Evolutionary conservation across 1,284 basidiomycete species (phyloP), one percentile per base, ranked within the genome.

Genomic region (Ganoderma lucidum): DNA sequence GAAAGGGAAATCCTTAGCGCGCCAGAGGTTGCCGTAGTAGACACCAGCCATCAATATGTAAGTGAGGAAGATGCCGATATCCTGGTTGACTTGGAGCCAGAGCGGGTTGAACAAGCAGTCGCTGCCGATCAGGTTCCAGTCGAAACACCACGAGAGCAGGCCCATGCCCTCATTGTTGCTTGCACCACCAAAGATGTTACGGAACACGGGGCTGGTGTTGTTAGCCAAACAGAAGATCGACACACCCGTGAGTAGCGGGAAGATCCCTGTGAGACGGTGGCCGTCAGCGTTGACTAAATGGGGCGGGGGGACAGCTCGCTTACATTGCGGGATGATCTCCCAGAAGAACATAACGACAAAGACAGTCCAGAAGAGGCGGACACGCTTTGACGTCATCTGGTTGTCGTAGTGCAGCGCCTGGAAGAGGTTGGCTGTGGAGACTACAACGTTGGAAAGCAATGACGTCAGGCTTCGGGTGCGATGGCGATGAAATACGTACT

Each of bases 81-180:
- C 75, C 70, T 78, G 75, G 72, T 80, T 80, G 73, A 80, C 71
- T 70, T 80, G 78, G 39, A 79, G 73, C 78, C 78, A 79, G 62
- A 80, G 62, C n/a, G 78, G 78, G 63, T 68, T 74, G 74, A 76
- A 80, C 37, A 79, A 70, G 62, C 76, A 79, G 55, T 66, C 55
- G 60, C 76, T 77, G 58, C 76, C 75, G 64, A 80, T 80, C 10
- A 78, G 67, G 71, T 79, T 80, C 88, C 89, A 91, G 75, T 91
- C 88, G 56, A 90, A 83, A 71, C 83, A 87, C 69, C 89, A 75
- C 9, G 85, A 83, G 37, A 87, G 75, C 37, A 88, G 70, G 9
- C 85, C 86, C 32, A 88, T 81, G 19, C 86, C 87, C 75, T 90
- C 86, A 69, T 91, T 89, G 70, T 88, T 88, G 71, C 87, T 86